Base-by-base conservation (phyloP, 2,329 filamentous ascomycete species). In the Colletotrichum sp. region DNA sequence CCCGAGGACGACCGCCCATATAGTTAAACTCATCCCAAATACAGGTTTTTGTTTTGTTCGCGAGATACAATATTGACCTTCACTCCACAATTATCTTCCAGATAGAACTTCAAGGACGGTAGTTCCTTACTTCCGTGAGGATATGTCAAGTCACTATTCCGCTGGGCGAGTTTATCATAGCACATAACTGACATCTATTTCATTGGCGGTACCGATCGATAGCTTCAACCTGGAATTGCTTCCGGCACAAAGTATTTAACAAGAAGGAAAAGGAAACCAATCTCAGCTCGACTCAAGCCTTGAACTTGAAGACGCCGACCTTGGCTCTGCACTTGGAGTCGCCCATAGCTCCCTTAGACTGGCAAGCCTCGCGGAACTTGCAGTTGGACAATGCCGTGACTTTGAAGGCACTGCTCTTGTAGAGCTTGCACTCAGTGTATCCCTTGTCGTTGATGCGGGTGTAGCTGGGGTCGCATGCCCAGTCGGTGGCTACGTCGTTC, bases 61-160 rank as follows among this genome's bases (percentile, higher is more conserved):
- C n/a, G 5, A 52, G 12, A 22, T 52, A 8, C 8, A 2, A 25
- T 52, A 6, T 7, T 22, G 19, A 5, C 19, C 6, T 22, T 12
- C 19, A 22, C 6, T 22, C 2, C 44, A 13, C 44, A 22, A 3
- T n/a, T 12, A 0, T 13, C 0, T 52, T 22, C n/a, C n/a, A 8
- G n/a, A 22, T 4, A 52, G 6, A 25, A 52, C 6, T n/a, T 8
- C 6, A 13, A 3, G 22, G 11, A 8, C 12, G 6, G 11, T 22
- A 25, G 0, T 1, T 22, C 3, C 44, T 49, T 22, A 22, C 44
- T 22, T 52, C n/a, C n/a, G 3, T 13, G 12, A 22, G 6, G 2
- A 13, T 12, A 0, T 49, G n/a, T 13, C 0, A 49, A 22, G 11
- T 13, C 44, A 22, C 2, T 1, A 8, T 25, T 52, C 0, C 2